These are phyloP conservation scores for Tylopilus balloui DNA, from an alignment of 768 basidiomycete species.

Conservation along the genomic window DNA sequence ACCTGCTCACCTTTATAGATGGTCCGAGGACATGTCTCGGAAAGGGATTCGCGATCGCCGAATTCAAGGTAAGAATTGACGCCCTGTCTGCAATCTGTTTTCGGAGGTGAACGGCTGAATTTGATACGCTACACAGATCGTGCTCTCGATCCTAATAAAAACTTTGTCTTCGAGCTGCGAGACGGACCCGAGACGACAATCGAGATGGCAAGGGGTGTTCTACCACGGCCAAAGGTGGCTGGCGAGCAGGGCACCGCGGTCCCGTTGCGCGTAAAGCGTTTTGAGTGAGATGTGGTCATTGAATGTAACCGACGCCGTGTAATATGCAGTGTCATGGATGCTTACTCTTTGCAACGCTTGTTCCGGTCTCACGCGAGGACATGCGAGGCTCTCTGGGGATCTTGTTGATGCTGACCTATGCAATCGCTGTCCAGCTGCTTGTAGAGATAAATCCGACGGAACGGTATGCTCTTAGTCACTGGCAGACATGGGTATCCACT, in stretches of 20 bases:
- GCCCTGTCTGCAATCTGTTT: too few relatives aligned
- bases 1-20: conserved; percentile 49
- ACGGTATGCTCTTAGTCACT: too few relatives aligned
- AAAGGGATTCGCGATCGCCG: conserved; percentile 9
- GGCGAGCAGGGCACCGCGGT: conserved; percentile 22
- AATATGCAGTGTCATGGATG: too few relatives aligned
- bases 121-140: conserved; percentile 30
- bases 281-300: conserved; percentile 18
- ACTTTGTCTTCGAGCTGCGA: conserved; percentile 20
- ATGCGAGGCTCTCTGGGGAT: too few relatives aligned
- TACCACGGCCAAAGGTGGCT: conserved; percentile 18
- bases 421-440: too few relatives aligned
- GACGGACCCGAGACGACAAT: conserved; percentile 18
- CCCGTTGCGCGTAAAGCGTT: conserved; percentile 6
- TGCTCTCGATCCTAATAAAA: conserved; percentile 41
- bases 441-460: too few relatives aligned
- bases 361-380: too few relatives aligned
- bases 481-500: too few relatives aligned
- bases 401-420: too few relatives aligned
- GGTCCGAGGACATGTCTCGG: conserved; percentile 41
- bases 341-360: too few relatives aligned
- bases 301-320: not conserved
- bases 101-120: not conserved
- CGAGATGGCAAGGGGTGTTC: conserved; percentile 11
- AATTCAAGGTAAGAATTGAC: conserved; percentile 24